phyloP scores from a whole-genome alignment of 2,329 filamentous ascomycete genomes.

The Fusarium euwallaceae region DNA sequence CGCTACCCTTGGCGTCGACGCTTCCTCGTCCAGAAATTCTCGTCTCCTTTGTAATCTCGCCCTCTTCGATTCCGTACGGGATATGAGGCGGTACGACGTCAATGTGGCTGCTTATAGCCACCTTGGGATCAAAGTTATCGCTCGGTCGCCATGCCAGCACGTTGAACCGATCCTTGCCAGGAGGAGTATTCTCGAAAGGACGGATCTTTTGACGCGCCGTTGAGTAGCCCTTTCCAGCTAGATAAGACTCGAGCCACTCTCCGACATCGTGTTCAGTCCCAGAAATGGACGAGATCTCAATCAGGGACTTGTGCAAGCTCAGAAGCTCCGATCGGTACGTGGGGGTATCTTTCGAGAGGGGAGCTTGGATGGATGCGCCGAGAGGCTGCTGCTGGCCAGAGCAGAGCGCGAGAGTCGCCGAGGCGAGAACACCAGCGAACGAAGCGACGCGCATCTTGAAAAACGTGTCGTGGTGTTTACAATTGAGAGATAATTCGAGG shows the following conservation, averaged over 20 bases:
- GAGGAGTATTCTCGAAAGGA: constrained; percentile 48
- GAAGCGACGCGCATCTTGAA: constrained; percentile 31
- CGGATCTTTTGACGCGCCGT: constrained; percentile 58
- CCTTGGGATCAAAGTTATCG: constrained; percentile 63
- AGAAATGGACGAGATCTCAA: constrained; percentile 79
- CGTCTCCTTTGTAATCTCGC: constrained; percentile 58
- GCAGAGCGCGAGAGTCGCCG: constrained; percentile 25
- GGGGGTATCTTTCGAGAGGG: constrained; percentile 40
- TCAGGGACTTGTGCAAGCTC: constrained; percentile 79
- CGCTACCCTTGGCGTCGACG: constrained; percentile 77
- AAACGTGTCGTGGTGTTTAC: constrained; percentile 13
- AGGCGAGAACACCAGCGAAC: constrained; percentile 24
- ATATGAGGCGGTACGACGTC: constrained; percentile 82
- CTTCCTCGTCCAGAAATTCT: constrained; percentile 79
- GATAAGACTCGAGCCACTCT: constrained; percentile 75
- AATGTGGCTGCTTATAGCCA: constrained; percentile 85
- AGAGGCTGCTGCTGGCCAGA: constrained; percentile 29
- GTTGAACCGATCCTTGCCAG: constrained; percentile 69
- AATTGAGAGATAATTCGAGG: constrained; percentile 7
- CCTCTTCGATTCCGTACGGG: constrained; percentile 71
- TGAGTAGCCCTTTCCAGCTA: constrained; percentile 63
- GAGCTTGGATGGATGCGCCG: constrained; percentile 4
- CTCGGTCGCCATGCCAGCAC: constrained; percentile 75
- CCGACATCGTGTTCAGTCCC: constrained; percentile 78
- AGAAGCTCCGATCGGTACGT: constrained; percentile 68